Percentiles rank a stretch among this genome's conserved stretches.
Conservation (phyloP, 768 basidiomycete species). For the Tylopilus rubrobrunneus region DNA sequence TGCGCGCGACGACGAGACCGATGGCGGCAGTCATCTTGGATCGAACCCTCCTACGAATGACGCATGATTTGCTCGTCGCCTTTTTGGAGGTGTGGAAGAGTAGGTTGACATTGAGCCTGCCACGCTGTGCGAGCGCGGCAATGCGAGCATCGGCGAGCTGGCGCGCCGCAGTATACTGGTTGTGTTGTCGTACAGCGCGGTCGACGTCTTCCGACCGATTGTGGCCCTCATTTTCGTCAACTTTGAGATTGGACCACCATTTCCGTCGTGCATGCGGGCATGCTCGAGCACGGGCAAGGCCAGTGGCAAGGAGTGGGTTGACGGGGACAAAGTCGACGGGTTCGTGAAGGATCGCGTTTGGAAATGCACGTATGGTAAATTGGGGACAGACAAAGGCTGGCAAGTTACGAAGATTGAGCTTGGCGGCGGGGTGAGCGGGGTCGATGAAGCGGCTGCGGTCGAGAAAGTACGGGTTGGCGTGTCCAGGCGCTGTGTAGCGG, state of each 20-base stretch:
- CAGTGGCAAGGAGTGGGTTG: constrained; percentile 19
- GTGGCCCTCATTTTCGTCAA: background rate
- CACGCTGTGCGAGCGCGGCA: constrained; percentile 6
- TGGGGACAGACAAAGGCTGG: constrained; percentile 18
- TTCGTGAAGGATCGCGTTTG: constrained; percentile 16
- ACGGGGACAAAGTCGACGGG: constrained; percentile 15
- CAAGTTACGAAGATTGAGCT: constrained; percentile 8
- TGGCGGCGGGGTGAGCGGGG: constrained; percentile 18
- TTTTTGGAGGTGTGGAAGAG: constrained; percentile 24
- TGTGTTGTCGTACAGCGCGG: background rate
- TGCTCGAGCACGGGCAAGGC: constrained; percentile 2
- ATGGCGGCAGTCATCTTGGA: constrained; percentile 21
- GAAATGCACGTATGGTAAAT: constrained; percentile 23
- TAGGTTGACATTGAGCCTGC: constrained; percentile 12
- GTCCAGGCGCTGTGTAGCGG: constrained; percentile 11
- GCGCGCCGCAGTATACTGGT: background rate
- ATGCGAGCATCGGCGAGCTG: constrained; percentile 3
- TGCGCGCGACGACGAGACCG: constrained; percentile 15
- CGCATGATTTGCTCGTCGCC: constrained; percentile 20
- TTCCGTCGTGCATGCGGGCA: too few relatives aligned
- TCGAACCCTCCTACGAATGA: constrained; percentile 19
- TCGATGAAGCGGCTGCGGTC: constrained; percentile 13
- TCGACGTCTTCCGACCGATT: background rate
- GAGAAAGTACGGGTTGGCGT: constrained; percentile 11
- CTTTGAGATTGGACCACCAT: background rate